phyloP scores from a whole-genome alignment of 305 asterid species.

The Fraxinus nigra region DNA sequence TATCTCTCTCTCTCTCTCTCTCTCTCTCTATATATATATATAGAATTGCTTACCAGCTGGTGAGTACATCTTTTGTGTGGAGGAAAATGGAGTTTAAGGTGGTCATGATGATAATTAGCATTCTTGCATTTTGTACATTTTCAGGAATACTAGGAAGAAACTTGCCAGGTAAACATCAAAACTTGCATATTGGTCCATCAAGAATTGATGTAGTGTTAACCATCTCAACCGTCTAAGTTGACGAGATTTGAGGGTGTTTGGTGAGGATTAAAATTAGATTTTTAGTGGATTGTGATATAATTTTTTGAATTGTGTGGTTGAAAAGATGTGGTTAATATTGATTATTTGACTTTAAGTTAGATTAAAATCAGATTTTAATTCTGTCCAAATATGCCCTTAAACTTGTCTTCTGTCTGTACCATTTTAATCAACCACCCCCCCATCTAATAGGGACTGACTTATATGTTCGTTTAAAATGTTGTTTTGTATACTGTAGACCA shows the following conservation, averaged over 20 bases:
- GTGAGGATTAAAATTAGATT: no score
- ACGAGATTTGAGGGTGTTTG: no score
- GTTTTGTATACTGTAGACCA: neutral
- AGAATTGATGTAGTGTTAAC: neutral
- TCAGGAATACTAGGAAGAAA: conserved; percentile 6
- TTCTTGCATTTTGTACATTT: neutral
- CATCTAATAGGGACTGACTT: neutral
- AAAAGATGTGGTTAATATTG: no score
- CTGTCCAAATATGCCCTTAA: no score
- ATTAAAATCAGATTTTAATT: no score
- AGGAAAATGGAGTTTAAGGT: neutral
- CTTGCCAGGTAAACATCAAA: neutral
- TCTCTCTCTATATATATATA: neutral
- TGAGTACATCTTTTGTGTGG: neutral
- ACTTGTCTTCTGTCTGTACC: neutral
- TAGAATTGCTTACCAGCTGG: neutral
- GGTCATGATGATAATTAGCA: neutral
- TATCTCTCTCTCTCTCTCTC: neutral
- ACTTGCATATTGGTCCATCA: neutral
- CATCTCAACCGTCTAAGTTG: neutral
- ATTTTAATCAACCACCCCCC: neutral
- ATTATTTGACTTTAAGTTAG: no score
- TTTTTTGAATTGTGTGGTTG: no score
- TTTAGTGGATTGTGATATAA: no score
- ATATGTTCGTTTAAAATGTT: neutral